phyloP scores from a whole-genome alignment of 2,329 filamentous ascomycete species.

The Amesomyces nigricolor region DNA sequence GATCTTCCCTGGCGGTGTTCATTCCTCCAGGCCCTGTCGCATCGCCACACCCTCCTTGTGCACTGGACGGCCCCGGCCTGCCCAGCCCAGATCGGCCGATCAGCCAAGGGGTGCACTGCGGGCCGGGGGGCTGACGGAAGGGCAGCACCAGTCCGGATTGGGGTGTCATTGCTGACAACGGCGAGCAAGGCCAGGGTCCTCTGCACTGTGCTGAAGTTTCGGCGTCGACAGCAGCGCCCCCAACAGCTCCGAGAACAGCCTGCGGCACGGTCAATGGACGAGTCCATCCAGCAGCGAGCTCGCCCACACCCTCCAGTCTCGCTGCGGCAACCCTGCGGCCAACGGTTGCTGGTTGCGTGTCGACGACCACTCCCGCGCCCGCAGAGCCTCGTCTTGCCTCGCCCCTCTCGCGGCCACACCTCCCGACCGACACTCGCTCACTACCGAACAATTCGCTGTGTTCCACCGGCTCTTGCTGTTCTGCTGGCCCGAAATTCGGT shows the following conservation, averaged over 20 bases:
- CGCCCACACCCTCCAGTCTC: conserved; percentile 7
- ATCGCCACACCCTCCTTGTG: conserved; percentile 2
- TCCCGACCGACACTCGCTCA: background rate
- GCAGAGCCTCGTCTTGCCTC: too few species aligned
- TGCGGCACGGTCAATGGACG: conserved; percentile 18
- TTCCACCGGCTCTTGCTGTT: background rate
- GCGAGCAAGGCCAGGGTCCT: conserved; percentile 15
- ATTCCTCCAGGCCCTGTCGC: background rate
- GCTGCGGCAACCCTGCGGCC: conserved; percentile 15
- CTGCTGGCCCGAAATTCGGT: conserved; percentile 6
- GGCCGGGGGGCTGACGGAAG: conserved; percentile 20
- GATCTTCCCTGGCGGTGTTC: background rate
- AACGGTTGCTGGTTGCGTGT: conserved; percentile 12
- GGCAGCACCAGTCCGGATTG: conserved; percentile 14
- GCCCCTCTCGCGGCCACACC: too few species aligned
- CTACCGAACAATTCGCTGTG: background rate
- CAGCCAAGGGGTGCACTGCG: conserved; percentile 20
- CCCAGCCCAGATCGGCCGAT: conserved; percentile 24
- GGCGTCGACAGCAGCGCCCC: background rate
- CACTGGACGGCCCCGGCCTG: background rate
- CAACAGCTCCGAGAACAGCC: conserved; percentile 12
- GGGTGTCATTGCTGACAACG: conserved; percentile 10
- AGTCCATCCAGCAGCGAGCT: background rate
- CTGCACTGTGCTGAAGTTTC: conserved; percentile 14
- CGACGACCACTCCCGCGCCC: background rate